Evolutionary conservation across 352 stramenopile genomes (phyloP).

Genomic region (Pseudoperonospora humuli): DNA sequence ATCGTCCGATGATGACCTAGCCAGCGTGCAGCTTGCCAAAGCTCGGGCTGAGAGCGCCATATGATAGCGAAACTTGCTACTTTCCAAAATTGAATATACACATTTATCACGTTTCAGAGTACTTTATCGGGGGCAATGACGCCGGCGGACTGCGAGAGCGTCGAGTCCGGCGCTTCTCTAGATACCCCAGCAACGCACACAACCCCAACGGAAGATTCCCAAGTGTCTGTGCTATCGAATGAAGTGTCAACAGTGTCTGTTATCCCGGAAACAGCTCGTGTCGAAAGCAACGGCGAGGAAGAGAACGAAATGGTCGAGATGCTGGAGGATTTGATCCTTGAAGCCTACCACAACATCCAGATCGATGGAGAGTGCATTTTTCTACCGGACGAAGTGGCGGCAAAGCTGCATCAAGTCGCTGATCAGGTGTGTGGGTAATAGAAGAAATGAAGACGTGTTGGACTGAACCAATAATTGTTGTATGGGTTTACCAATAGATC

Average conservation of each 20-base stretch:
- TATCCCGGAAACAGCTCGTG: constrained; percentile 3
- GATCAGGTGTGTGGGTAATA: constrained; percentile 34
- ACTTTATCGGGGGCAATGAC: constrained; percentile 16
- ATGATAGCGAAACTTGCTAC: too few relatives aligned
- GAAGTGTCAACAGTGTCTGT: neutral
- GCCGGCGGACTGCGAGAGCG: constrained; percentile 3
- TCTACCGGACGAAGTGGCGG: constrained; percentile 51
- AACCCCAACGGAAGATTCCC: neutral
- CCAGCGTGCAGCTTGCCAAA: constrained; percentile 15
- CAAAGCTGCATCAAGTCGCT: constrained; percentile 53
- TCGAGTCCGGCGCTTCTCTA: neutral
- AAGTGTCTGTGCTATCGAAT: constrained; percentile 1
- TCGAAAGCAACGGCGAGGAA: constrained; percentile 9
- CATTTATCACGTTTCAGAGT: too few relatives aligned
- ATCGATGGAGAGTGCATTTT: constrained; percentile 78
- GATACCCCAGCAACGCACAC: neutral
- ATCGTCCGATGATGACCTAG: constrained; percentile 16
- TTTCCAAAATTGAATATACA: too few relatives aligned
- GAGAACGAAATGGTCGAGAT: constrained; percentile 27
- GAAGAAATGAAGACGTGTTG: neutral
- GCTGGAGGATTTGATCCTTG: constrained; percentile 67
- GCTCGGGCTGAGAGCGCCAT: constrained; percentile 40
- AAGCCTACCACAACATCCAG: constrained; percentile 81
- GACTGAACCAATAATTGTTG: constrained; percentile 5
- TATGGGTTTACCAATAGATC: constrained; percentile 14